Base-by-base conservation (phyloP, 2,329 filamentous ascomycete genomes). In the Xylariaceae sp. region DNA sequence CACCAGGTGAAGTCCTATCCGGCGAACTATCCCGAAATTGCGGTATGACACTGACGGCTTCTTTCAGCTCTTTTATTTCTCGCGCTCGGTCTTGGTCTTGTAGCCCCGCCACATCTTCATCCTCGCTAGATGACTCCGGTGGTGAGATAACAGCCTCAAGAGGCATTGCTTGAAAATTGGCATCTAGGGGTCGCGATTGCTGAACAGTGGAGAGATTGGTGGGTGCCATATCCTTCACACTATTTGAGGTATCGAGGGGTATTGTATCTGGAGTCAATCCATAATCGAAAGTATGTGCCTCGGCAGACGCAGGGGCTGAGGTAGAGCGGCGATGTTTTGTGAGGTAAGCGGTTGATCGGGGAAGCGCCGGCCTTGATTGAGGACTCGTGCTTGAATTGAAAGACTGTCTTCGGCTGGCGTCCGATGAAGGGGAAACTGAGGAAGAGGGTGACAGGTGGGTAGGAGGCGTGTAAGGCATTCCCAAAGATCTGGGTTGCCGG, bases 391-490 rank as follows among this genome's bases (percentile, higher is more conserved):
- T 41, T 15, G 60, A 56, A 59, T 80, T 76, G 54, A 83, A 72
- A 15, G 83, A 86, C 15, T 81, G 75, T 57, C 82, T 77, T 59
- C 83, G 80, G 67, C 81, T 85, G 60, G 70, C 67, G 62, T 76
- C 74, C 12, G 83, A 83, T 48, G 83, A 85, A 19, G 76, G 66
- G 48, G 79, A 74, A 55, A 76, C 75, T 65, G 83, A 84, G 57
- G 80, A 76, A 63, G 82, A 76, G 67, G 83, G 82, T 57, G 83
- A 85, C 68, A 79, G 75, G 68, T 82, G 81, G 65, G 85, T 83
- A 59, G 89, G 89, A 57, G 89, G 88, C 72, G 89, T 94, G 77
- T 94, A 94, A 83, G 89, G 89, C 89, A 94, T 94, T 76, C 80
- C 76, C 70, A 70, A 65, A 51, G 61, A 61, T 65, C 61, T 61